phyloP scores from a whole-genome alignment of 2,329 filamentous ascomycete species.

The Didymella glomerata region DNA sequence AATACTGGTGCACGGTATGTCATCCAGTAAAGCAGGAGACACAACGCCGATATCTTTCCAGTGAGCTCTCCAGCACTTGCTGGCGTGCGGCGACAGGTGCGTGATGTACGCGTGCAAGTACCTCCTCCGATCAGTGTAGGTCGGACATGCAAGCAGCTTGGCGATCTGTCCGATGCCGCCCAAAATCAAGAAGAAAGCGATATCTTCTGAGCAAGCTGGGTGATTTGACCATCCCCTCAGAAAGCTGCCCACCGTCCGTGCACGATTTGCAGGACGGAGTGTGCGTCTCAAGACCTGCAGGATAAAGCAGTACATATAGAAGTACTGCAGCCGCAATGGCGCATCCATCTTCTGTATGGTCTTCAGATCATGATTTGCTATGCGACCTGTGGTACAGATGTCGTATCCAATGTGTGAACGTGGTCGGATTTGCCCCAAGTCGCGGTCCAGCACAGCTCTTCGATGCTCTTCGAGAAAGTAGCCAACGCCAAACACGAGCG shows the following conservation, averaged over 20 bases:
- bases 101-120: slow-evolving; percentile 47
- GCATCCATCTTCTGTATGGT: slow-evolving; percentile 45
- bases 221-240: slow-evolving; percentile 45
- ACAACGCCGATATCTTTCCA: slow-evolving; percentile 48
- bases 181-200: slow-evolving; percentile 48
- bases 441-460: slow-evolving; percentile 41
- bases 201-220: slow-evolving; percentile 46
- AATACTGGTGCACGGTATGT: slow-evolving; percentile 48
- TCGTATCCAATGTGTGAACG: slow-evolving; percentile 47
- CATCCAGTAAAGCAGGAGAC: slow-evolving; percentile 47
- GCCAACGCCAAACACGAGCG: slow-evolving; percentile 48
- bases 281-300: slow-evolving; percentile 46
- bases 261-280: slow-evolving; percentile 42
- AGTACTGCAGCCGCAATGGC: slow-evolving; percentile 47
- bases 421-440: slow-evolving; percentile 46
- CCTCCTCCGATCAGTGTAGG: slow-evolving; percentile 43
- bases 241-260: slow-evolving; percentile 42
- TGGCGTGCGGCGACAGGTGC: slow-evolving; percentile 48
- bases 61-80: slow-evolving; percentile 44
- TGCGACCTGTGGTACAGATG: slow-evolving; percentile 44
- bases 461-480: slow-evolving; percentile 51
- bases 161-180: slow-evolving; percentile 48
- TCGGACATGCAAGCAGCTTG: slow-evolving; percentile 45
- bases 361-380: slow-evolving; percentile 38
- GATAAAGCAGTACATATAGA: slow-evolving; percentile 51